phyloP scores from a whole-genome alignment of 805 yeast species.

The Wickerhamiella occidentalis region DNA sequence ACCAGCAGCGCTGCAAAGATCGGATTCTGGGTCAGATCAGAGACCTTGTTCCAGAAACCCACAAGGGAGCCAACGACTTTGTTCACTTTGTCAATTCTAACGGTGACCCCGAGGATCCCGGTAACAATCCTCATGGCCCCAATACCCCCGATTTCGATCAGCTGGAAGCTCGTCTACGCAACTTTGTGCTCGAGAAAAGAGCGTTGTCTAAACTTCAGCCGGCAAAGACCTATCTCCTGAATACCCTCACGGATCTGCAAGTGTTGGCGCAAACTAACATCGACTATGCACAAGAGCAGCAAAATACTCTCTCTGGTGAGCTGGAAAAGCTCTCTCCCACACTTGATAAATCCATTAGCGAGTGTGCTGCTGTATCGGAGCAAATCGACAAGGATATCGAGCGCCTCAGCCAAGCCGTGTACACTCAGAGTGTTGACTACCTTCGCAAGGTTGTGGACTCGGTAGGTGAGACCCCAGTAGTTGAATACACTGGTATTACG shows the following conservation, averaged over 20 bases:
- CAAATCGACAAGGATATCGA: slow-evolving; percentile 55
- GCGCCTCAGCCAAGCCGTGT: slow-evolving; percentile 41
- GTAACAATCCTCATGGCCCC: slow-evolving; percentile 19
- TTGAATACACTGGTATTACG: slow-evolving; percentile 51
- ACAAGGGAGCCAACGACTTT: slow-evolving; percentile 76
- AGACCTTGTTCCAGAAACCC: slow-evolving; percentile 77
- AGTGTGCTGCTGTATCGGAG: slow-evolving; percentile 45
- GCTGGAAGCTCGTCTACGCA: slow-evolving; percentile 71
- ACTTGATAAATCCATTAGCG: slow-evolving; percentile 41
- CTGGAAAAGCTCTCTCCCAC: slow-evolving; percentile 51
- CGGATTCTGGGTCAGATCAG: slow-evolving; percentile 77
- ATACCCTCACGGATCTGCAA: slow-evolving; percentile 54
- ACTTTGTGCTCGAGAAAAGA: slow-evolving; percentile 79
- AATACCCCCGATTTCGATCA: slow-evolving; percentile 47
- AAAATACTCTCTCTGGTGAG: slow-evolving; percentile 35
- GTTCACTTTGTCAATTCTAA: slow-evolving; percentile 81
- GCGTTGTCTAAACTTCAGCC: slow-evolving; percentile 82
- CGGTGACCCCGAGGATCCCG: slow-evolving; percentile 25
- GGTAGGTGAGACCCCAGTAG: slow-evolving; percentile 41
- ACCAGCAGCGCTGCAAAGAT: slow-evolving; percentile 65
- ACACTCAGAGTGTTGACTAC: slow-evolving; percentile 44
- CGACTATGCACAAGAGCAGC: slow-evolving; percentile 39
- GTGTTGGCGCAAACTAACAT: slow-evolving; percentile 52
- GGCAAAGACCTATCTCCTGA: slow-evolving; percentile 73
- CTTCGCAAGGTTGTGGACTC: slow-evolving; percentile 42